These are phyloP conservation scores for Lumnitzera littorea DNA, from an alignment of 345 rosid genomes.

Conservation along the genomic window DNA sequence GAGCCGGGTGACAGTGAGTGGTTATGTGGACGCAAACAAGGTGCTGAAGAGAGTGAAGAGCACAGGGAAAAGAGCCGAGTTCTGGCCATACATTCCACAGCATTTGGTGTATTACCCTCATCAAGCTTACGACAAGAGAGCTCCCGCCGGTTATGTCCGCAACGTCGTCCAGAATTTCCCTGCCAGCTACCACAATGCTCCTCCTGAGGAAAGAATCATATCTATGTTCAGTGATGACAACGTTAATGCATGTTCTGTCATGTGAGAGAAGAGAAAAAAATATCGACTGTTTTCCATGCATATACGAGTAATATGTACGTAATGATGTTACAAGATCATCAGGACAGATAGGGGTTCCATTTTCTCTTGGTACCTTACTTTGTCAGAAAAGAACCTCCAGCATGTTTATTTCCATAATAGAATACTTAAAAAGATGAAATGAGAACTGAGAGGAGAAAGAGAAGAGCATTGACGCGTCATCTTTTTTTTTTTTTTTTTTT, in stretches of 20 bases:
- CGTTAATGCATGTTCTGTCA: constrained; percentile 66
- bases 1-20: constrained; percentile 46
- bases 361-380: too few relatives aligned
- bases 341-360: too few relatives aligned
- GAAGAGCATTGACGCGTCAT: too few relatives aligned
- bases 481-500: too few relatives aligned
- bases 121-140: constrained; percentile 53
- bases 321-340: too few relatives aligned
- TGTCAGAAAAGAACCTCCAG: too few relatives aligned
- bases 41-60: constrained; percentile 58
- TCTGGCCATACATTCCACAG: constrained; percentile 75
- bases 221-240: constrained; percentile 69
- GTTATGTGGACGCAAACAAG: constrained; percentile 56
- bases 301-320: too few relatives aligned
- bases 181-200: constrained; percentile 14
- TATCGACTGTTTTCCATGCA: too few relatives aligned
- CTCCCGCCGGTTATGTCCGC: constrained; percentile 54
- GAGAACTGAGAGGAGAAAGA: too few relatives aligned
- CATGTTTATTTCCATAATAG: too few relatives aligned
- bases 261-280: constrained; percentile 22
- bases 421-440: too few relatives aligned
- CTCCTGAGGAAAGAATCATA: constrained; percentile 38
- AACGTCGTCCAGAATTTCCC: constrained; percentile 56
- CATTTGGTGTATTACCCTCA: constrained; percentile 50
- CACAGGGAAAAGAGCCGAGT: constrained; percentile 63